phyloP scores from a whole-genome alignment of 192 early-diverging fungal species.

The Funneliformis geosporum region DNA sequence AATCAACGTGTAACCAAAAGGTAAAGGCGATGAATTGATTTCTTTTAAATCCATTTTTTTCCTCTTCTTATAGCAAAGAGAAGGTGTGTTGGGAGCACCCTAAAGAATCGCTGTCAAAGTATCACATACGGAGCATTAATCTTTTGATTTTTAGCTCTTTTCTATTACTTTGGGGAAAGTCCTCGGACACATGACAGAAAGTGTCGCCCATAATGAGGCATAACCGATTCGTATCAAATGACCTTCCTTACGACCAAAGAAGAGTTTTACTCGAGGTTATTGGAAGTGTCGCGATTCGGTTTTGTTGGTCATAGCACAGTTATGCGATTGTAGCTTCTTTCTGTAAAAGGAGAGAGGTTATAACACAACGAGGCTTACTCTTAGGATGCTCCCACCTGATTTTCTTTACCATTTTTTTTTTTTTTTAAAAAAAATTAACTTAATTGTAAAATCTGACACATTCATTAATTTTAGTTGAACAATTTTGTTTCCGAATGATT shows the following conservation, averaged over 20 bases:
- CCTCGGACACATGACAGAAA: conserved; percentile 39
- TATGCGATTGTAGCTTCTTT: conserved; percentile 34
- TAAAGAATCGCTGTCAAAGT: conserved; percentile 32
- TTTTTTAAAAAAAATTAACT: not conserved
- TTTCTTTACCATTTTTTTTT: not conserved
- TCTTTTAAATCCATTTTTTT: not conserved
- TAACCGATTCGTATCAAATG: not conserved
- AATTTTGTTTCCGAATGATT: too few species aligned
- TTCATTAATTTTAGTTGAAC: too few species aligned
- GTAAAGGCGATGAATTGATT: not conserved
- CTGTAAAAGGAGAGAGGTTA: not conserved
- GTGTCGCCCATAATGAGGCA: conserved; percentile 36
- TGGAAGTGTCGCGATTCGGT: conserved; percentile 1
- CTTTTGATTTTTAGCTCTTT: conserved; percentile 27
- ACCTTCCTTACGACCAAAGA: not conserved
- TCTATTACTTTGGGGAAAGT: conserved; percentile 38
- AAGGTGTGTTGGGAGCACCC: conserved; percentile 16
- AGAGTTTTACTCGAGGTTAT: not conserved
- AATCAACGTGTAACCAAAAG: not conserved
- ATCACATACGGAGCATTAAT: conserved; percentile 29
- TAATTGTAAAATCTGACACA: too few species aligned
- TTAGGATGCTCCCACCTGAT: conserved; percentile 29
- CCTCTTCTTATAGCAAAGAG: not conserved
- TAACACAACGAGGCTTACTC: conserved; percentile 41
- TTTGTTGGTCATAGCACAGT: conserved; percentile 40